phyloP scores from a whole-genome alignment of 495 filamentous ascomycete species.

The Neurospora sp. region DNA sequence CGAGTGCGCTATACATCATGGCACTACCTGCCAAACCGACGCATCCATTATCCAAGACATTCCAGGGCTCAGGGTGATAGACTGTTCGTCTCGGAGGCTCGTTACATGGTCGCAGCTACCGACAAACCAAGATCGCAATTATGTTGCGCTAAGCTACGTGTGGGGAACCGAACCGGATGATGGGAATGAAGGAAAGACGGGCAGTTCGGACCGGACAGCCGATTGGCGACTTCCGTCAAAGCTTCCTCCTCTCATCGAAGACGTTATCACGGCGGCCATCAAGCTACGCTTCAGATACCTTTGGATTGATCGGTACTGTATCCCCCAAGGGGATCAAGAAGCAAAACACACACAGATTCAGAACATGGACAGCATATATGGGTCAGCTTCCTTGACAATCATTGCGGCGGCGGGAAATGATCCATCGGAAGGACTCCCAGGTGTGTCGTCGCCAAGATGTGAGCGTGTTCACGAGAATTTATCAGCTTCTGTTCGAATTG shows the following conservation, averaged over 20 bases:
- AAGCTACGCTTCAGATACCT: not conserved
- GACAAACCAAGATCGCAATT: not conserved
- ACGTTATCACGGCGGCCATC: not conserved
- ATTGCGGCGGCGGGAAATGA: not conserved
- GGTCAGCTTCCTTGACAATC: not conserved
- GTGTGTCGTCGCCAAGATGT: not conserved
- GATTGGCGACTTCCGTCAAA: not conserved
- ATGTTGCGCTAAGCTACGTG: not conserved
- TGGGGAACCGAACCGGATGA: not conserved
- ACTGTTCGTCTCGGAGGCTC: not conserved
- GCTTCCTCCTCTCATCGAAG: not conserved
- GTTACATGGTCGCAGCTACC: not conserved
- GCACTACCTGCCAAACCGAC: not conserved
- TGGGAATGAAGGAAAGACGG: not conserved
- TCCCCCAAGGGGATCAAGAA: not conserved
- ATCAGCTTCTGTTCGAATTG: not conserved
- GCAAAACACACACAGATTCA: not conserved
- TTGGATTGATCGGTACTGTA: not conserved
- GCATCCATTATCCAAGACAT: not conserved
- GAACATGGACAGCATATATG: not conserved
- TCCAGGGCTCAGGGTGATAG: not conserved
- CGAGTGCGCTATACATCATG: not conserved
- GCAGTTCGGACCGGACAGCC: conserved; percentile 6
- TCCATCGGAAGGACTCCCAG: not conserved
- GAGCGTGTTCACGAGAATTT: not conserved